These are phyloP conservation scores for Eimeria zaria DNA, from an alignment of 169 alveolate species.

Conservation along the genomic window DNA sequence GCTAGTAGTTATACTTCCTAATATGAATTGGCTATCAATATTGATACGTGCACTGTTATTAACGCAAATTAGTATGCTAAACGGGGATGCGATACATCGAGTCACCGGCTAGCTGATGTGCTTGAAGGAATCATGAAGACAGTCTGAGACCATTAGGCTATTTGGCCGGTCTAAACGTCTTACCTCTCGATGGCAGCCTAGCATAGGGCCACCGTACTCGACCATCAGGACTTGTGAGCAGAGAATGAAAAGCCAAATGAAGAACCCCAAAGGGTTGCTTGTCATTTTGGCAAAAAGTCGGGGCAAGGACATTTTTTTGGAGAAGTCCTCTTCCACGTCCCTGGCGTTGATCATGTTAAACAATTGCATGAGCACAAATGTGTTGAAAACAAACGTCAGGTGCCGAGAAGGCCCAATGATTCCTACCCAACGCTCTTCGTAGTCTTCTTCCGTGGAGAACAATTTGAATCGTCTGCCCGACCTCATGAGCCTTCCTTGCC, in stretches of 20 bases:
- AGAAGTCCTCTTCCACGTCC: constrained; percentile 91
- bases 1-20: too few species aligned
- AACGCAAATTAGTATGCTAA: not conserved
- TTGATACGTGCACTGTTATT: not conserved
- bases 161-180: not conserved
- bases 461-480: constrained; percentile 83
- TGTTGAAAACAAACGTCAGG: constrained; percentile 94
- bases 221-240: constrained; percentile 82
- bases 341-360: constrained; percentile 94
- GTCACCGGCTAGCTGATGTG: not conserved
- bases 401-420: constrained; percentile 91
- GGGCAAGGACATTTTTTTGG: constrained; percentile 90
- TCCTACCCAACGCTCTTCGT: constrained; percentile 74
- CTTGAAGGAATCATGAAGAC: not conserved
- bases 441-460: constrained; percentile 85
- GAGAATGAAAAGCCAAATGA: constrained; percentile 84
- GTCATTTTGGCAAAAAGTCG: constrained; percentile 68
- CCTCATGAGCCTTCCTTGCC: constrained; percentile 83
- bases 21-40: not conserved
- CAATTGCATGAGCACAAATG: constrained; percentile 94
- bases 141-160: not conserved
- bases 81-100: not conserved
- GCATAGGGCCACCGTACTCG: constrained; percentile 83
- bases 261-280: constrained; percentile 82
- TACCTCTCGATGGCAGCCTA: constrained; percentile 85